Evolutionary conservation across 2,329 filamentous ascomycete species (phyloP).

Genomic region (Aspergillus amoenus): DNA sequence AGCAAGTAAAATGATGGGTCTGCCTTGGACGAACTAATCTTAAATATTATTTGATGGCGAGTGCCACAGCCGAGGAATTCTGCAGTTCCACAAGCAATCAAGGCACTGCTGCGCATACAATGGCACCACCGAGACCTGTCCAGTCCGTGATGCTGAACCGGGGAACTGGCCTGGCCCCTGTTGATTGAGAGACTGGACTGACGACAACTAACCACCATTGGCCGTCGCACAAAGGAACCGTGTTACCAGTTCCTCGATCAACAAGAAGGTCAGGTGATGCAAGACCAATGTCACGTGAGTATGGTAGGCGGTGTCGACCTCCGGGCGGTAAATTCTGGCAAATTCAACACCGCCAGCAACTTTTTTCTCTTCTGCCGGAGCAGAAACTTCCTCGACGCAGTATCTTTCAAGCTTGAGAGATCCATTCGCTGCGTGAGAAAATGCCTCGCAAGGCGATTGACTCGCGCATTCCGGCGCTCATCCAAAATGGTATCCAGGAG

Average conservation of each 20-base stretch:
- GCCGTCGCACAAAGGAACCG: no score
- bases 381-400: slow-evolving; percentile 1
- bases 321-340: neutral
- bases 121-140: no score
- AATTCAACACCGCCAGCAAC: slow-evolving; percentile 11
- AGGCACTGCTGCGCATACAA: no score
- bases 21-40: neutral
- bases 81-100: no score
- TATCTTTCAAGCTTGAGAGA: neutral
- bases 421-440: neutral
- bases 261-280: no score
- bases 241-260: no score
- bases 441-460: slow-evolving; percentile 63
- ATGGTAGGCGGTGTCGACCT: neutral
- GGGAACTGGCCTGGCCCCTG: no score
- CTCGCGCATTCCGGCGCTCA: slow-evolving; percentile 84
- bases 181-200: no score
- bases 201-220: no score
- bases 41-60: neutral
- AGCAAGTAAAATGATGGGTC: slow-evolving; percentile 1
- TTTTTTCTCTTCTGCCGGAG: slow-evolving; percentile 23
- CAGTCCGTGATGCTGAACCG: no score
- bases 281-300: no score
- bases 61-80: neutral
- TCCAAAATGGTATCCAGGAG: slow-evolving; percentile 85